Evolutionary conservation across 1,284 basidiomycete genomes (phyloP), one percentile per base, ranked within the genome.

Genomic region (Moniliophthora roreri): DNA sequence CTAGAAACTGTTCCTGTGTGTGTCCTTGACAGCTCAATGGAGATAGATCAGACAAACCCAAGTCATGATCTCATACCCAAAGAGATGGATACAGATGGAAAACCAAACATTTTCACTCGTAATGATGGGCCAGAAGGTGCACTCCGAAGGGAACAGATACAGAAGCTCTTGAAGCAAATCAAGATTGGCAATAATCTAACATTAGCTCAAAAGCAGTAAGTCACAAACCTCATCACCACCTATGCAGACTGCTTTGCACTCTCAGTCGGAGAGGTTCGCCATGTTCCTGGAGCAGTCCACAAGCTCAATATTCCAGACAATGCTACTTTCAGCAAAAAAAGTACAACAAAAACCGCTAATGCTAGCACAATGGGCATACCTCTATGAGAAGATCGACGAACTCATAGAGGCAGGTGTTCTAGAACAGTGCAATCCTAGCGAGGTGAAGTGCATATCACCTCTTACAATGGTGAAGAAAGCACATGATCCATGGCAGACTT

Each of bases 331-430:
- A 48, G 47, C 9, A 62, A 62, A 59, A 1, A 63, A 64, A 40
- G 58, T 67, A 0, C 36, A 62, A 23, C 67, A 67, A 44, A 48
- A 56, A 10, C 59, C 64, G 0, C 54, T 71, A 0, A 67, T 63
- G 10, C 62, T 58, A 45, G 63, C 66, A 8, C 69, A 75, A 52
- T 46, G 52, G 2, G 50, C 54, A 15, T 73, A 60, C 53, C 51
- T 72, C 4, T 50, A 69, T 28, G 50, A 58, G 3, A 62, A 62
- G 5, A 48, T 73, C 1, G 66, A 71, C 34, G 55, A 68, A 26
- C 60, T 76, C 55, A 38, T 67, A 20, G 60, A 51, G 1, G 66
- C 68, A 0, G 65, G 57, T 0, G 65, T 72, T 28, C 65, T 73
- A 9, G 56, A 58, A 44, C 61, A 52, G 8, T 60, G 64, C 28